Base-by-base conservation (phyloP, 345 rosid genomes). In the Geranium rotundifolium region DNA sequence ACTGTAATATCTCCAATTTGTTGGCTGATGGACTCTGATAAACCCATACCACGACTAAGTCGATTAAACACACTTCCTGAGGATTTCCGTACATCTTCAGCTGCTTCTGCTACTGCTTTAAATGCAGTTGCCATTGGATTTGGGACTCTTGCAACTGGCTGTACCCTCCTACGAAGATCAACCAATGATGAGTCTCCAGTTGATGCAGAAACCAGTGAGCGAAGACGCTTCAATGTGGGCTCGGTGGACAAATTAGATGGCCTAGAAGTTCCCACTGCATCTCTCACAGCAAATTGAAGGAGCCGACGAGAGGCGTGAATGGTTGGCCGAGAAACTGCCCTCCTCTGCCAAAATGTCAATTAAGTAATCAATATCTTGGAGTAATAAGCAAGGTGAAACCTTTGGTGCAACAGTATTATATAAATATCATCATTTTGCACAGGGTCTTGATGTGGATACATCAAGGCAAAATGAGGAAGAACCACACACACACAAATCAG, bases 231-330 rank as follows among this genome's bases (percentile, higher is more conserved):
- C 59, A 65, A 62, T 54, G 89, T 64, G 65, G 95, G 79, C 57
- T 87, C 96, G 37, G 75, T 76, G 1, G 67, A 66, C 13, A 69
- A 69, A 67, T 62, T 72, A 58, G 87, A 69, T 56, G 85, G 76
- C 65, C 74, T 87, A 46, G 85, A 65, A 67, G 75, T 84, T 80
- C 82, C 89, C 29, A 95, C 85, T 52, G 99, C 97, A 82, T 90
- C 99, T 72, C 97, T 80, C 62, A 95, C 87, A 31, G 99, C 99
- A 80, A 82, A 90, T 64, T 95, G 97, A 72, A 95, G 96, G 34
- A 92, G 79, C 67, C 98, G 81, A 56, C 96, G 75, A 54, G 99
- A 85, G 65, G 89, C 97, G 78, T 77, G 83, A 57, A 80, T 72
- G 54, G 74, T 76, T 58, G 80, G 71, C 58, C 71, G 83, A 62